phyloP scores from a whole-genome alignment of 2,329 filamentous ascomycete genomes.

The Talaromyces sp. region DNA sequence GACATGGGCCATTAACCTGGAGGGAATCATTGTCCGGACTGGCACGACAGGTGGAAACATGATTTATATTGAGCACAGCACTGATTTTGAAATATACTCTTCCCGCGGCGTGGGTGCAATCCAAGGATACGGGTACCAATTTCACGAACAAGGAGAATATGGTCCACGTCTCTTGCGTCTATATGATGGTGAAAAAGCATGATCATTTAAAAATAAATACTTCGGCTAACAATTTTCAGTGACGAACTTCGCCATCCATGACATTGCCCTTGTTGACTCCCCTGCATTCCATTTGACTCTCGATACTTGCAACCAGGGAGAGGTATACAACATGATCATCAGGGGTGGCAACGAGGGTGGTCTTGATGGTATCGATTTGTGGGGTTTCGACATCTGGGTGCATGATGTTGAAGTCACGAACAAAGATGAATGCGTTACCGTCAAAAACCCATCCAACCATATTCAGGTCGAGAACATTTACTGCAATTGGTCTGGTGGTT shows the following conservation, averaged over 20 bases:
- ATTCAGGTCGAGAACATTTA: slow-evolving; percentile 18
- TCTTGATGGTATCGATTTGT: slow-evolving; percentile 35
- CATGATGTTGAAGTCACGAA: slow-evolving; percentile 26
- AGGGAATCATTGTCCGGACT: slow-evolving; percentile 32
- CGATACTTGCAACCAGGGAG: slow-evolving; percentile 51
- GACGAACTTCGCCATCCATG: slow-evolving; percentile 50
- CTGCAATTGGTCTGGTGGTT: slow-evolving; percentile 20
- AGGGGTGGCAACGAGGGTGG: slow-evolving; percentile 52
- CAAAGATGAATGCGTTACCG: slow-evolving; percentile 25
- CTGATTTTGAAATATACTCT: slow-evolving; percentile 52
- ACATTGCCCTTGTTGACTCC: slow-evolving; percentile 50
- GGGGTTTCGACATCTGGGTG: slow-evolving; percentile 26
- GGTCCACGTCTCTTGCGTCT: slow-evolving; percentile 50
- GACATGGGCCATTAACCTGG: slow-evolving; percentile 51
- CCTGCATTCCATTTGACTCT: slow-evolving; percentile 52
- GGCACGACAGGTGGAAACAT: slow-evolving; percentile 17
- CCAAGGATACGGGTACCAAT: slow-evolving; percentile 52
- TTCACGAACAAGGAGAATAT: slow-evolving; percentile 42
- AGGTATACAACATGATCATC: slow-evolving; percentile 57
- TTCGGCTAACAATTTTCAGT: slow-evolving; percentile 25
- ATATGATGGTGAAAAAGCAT: slow-evolving; percentile 32
- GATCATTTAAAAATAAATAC: neutral
- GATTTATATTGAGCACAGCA: slow-evolving; percentile 18
- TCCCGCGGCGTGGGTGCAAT: slow-evolving; percentile 46
- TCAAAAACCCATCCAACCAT: slow-evolving; percentile 21